Base-by-base conservation (phyloP, 192 early-diverging fungal species). In the Nowakowskiella sp. region DNA sequence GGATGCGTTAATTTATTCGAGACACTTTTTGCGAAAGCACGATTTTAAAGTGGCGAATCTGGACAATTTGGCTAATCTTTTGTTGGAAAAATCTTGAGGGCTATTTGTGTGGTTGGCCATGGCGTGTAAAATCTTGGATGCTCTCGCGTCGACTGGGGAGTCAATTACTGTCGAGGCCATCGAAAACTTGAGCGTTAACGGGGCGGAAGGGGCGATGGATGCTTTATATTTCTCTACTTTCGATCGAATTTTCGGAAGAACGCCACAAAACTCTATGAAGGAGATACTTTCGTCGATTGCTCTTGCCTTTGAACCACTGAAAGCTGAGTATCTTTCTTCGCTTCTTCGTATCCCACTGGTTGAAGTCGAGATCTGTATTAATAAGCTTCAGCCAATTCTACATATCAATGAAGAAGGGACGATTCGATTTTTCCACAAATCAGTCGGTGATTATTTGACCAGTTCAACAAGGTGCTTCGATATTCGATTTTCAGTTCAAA, bases 341-440 rank as follows among this genome's bases (percentile, higher is more conserved):
- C 19, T 39, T 13, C 36, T 39, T 19, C 36, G 19, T 13, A 39
- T 39, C 13, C 13, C 13, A 13, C 13, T 39, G 13, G 36, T 19
- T 13, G 19, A 13, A 13, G 36, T 39, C 36, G 36, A 39, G 36
- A 13, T 39, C 19, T 39, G 36, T 39, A 19, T 39, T 19, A 13
- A 19, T 13, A 13, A 39, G 19, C 36, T 39, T 19, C 13, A 13
- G 36, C 19, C 36, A 39, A 19, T 39, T 39, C 36, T 39, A 13
- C 36, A 39, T 19, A 19, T 39, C 13, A 19, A 39, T 39, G 13
- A 13, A 19, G 19, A 39, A 13, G 13, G 36, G 36, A 39, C 13
- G 36, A 39, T 39, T 39, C 36, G 19, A 19, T 13, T 39, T 39
- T 39, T 39, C 36, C 36, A 39, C 36, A 39, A 39, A 39, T 39